Evolutionary conservation across 805 yeast genomes (phyloP).

Genomic region (Spathaspora gorwiae): DNA sequence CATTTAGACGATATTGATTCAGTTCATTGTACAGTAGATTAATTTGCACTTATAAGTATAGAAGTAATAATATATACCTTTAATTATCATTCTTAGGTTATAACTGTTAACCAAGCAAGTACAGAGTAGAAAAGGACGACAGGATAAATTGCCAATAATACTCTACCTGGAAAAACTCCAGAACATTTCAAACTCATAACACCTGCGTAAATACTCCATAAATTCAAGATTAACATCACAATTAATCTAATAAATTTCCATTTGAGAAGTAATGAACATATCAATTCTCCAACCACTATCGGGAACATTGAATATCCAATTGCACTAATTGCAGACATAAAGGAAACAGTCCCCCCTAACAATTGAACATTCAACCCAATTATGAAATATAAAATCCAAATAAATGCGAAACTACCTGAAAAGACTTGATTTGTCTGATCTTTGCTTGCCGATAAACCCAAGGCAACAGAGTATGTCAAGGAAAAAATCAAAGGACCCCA

Average conservation of each 20-base stretch:
- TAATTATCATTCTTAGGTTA: constrained; percentile 32
- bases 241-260: constrained; percentile 47
- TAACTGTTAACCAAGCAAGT: constrained; percentile 63
- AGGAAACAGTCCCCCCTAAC: constrained; percentile 58
- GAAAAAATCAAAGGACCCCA: constrained; percentile 74
- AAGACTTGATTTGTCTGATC: constrained; percentile 50
- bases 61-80: no score
- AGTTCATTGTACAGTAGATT: no score
- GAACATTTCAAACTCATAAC: constrained; percentile 57
- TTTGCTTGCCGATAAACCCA: constrained; percentile 45
- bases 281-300: constrained; percentile 47
- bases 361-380: constrained; percentile 64
- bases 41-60: no score
- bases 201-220: constrained; percentile 66
- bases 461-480: constrained; percentile 47
- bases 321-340: constrained; percentile 64
- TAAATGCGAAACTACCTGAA: constrained; percentile 58
- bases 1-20: background rate
- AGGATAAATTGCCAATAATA: constrained; percentile 61
- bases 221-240: constrained; percentile 41
- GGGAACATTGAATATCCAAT: constrained; percentile 71
- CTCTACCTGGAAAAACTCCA: constrained; percentile 61
- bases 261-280: constrained; percentile 43
- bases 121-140: constrained; percentile 59
- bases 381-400: constrained; percentile 58